Percentiles rank a stretch among this genome's conserved stretches.
Conservation (phyloP, 23 red algal genomes). For the Gracilaria vermiculophylla region DNA sequence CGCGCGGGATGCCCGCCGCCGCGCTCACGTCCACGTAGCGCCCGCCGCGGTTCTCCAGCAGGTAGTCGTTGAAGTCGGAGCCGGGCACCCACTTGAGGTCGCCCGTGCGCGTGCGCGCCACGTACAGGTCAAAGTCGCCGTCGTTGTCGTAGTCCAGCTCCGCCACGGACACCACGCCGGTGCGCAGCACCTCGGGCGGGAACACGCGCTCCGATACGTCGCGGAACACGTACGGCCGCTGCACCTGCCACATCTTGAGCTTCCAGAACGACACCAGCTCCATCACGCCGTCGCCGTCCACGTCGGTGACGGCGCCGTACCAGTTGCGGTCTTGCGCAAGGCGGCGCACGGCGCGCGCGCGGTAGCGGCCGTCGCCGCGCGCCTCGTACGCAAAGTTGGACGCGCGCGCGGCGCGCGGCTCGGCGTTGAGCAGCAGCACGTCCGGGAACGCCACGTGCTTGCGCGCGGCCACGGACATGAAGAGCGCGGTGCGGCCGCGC, state of each 20-base stretch:
- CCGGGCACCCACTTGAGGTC: conserved; percentile 29
- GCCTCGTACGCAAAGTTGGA: conserved; percentile 25
- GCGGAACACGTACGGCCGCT: neutral
- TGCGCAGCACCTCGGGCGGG: neutral
- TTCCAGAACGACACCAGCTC: conserved; percentile 40
- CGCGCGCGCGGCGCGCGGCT: neutral
- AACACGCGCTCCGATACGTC: conserved; percentile 15
- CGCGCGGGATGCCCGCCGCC: conserved; percentile 43
- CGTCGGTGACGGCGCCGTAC: conserved; percentile 31
- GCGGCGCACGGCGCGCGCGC: neutral
- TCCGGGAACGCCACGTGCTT: conserved; percentile 17
- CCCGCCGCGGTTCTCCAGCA: conserved; percentile 20
- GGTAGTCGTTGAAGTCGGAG: conserved; percentile 4
- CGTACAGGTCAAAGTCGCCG: conserved; percentile 60
- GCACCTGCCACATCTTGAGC: neutral
- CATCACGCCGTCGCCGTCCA: conserved; percentile 38
- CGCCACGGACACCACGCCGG: conserved; percentile 31
- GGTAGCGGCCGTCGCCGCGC: neutral
- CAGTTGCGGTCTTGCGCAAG: neutral
- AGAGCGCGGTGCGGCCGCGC: conserved; percentile 24
- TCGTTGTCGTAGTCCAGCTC: conserved; percentile 75
- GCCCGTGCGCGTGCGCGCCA: conserved; percentile 27
- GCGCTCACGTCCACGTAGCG: conserved; percentile 38
- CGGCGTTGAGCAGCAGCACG: neutral
- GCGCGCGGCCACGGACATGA: conserved; percentile 12